Base-by-base conservation (phyloP, 768 basidiomycete species). In the Lactarius sanguifluus region DNA sequence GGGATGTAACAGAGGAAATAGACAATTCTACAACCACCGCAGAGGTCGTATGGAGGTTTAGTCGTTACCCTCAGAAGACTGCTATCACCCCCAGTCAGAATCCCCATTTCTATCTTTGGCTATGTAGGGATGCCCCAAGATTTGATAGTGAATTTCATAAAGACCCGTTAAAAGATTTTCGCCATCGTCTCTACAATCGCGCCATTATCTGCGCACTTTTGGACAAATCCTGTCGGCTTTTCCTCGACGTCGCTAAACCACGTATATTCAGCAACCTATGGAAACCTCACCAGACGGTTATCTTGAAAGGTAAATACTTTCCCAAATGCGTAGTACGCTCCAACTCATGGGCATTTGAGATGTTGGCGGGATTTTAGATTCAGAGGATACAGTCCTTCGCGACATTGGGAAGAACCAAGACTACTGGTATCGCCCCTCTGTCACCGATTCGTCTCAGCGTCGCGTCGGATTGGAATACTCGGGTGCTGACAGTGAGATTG, bases 231-330 rank as follows among this genome's bases (percentile, higher is more conserved):
- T 54, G 36, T 18, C 61, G 36, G 3, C 36, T 62, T 25, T 55
- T 38, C 28, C 52, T 55, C 32, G 36, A 55, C 25, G 25, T 2
- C 32, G 13, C 43, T 8, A 10, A 32, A 40, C 15, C 38, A 13
- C 50, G 52, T 16, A 16, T 54, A 41, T 62, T 62, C 10, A 38
- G 59, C 5, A 65, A 65, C 10, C 9, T 65, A 18, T 65, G 64
- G 64, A 54, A 61, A 38, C 64, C 64, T 13, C 28, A 34, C 3
- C 20, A 43, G n/a, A 43, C 28, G n/a, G 25, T 65, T 40, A 61
- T 65, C 38, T 40, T 65, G 34, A 65, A 65, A 54, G 61, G 61
- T 62, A 18, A 25, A 54, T 55, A 13, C 25, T 52, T 13, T 25
- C 15, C 12, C 16, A 38, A 5, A n/a, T n/a, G 1, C n/a, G 9